Evolutionary conservation across 164 flowering plant species (phyloP).

Genomic region (Stephania japonica): DNA sequence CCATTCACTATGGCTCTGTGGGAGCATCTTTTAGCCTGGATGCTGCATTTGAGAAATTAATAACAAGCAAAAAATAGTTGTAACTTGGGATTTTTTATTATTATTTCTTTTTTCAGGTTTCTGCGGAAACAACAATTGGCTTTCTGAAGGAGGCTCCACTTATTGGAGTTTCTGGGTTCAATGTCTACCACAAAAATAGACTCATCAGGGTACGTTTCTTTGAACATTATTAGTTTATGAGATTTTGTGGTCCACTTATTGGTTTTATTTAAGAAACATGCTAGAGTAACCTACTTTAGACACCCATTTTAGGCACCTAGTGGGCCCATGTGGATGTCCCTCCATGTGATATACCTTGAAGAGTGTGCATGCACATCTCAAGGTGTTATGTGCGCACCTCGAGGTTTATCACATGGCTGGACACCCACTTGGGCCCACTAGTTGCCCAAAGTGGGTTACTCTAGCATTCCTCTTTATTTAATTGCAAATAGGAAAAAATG

Average conservation of each 20-base stretch:
- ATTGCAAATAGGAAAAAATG: neutral
- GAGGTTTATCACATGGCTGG: too few species aligned
- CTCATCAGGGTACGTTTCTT: constrained; percentile 69
- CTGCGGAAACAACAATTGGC: constrained; percentile 64
- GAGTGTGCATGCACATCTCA: too few species aligned
- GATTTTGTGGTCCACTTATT: neutral
- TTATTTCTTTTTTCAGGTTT: constrained; percentile 28
- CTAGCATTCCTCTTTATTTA: too few species aligned
- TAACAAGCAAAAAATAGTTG: neutral
- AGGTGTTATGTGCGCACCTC: too few species aligned
- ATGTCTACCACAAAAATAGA: constrained; percentile 90
- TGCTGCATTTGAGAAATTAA: neutral
- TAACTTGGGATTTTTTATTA: neutral
- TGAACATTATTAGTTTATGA: neutral
- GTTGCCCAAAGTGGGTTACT: too few species aligned
- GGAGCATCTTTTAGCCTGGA: neutral
- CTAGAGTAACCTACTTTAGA: too few species aligned
- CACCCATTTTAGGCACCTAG: too few species aligned
- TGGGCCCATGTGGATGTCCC: too few species aligned
- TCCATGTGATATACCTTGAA: too few species aligned
- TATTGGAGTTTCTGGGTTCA: constrained; percentile 57
- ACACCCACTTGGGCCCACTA: too few species aligned
- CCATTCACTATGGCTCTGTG: neutral
- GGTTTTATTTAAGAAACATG: neutral
- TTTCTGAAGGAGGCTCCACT: constrained; percentile 75